Percentiles rank a stretch among this genome's conserved stretches.
phyloP scores from a whole-genome alignment of 768 basidiomycete species.

The Panaeolus cyanescens region DNA sequence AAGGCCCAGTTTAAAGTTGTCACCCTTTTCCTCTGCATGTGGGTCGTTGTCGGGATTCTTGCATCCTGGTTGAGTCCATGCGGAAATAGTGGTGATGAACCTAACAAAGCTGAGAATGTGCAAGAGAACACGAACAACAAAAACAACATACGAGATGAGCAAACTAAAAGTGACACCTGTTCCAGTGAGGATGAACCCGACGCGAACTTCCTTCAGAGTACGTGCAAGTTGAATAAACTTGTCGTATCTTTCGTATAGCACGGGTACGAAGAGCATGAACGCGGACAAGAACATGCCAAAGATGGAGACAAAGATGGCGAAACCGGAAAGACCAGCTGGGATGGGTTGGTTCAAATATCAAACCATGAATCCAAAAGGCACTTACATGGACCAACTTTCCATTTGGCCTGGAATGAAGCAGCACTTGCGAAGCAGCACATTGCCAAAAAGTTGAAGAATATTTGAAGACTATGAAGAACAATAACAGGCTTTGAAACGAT shows the following conservation, averaged over 20 bases:
- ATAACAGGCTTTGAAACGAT: conserved; percentile 85
- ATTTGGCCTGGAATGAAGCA: conserved; percentile 86
- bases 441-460: conserved; percentile 91
- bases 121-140: conserved; percentile 7
- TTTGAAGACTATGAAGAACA: conserved; percentile 73
- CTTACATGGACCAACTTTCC: conserved; percentile 84
- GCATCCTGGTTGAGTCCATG: conserved; percentile 89
- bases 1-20: conserved; percentile 67
- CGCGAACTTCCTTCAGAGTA: conserved; percentile 80
- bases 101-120: conserved; percentile 32
- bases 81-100: conserved; percentile 77
- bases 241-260: conserved; percentile 85
- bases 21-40: conserved; percentile 60
- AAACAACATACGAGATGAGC: conserved; percentile 69
- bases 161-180: conserved; percentile 66
- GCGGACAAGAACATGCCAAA: conserved; percentile 70
- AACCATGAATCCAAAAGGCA: conserved; percentile 15
- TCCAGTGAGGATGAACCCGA: conserved; percentile 80
- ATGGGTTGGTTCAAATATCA: conserved; percentile 16
- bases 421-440: conserved; percentile 92
- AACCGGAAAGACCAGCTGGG: conserved; percentile 83
- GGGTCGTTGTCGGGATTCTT: conserved; percentile 85
- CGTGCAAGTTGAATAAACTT: conserved; percentile 75
- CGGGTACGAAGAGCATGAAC: conserved; percentile 77
- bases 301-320: conserved; percentile 81